Base-by-base conservation (phyloP, 2,329 filamentous ascomycete genomes). In the Raffaelea albimanens region DNA sequence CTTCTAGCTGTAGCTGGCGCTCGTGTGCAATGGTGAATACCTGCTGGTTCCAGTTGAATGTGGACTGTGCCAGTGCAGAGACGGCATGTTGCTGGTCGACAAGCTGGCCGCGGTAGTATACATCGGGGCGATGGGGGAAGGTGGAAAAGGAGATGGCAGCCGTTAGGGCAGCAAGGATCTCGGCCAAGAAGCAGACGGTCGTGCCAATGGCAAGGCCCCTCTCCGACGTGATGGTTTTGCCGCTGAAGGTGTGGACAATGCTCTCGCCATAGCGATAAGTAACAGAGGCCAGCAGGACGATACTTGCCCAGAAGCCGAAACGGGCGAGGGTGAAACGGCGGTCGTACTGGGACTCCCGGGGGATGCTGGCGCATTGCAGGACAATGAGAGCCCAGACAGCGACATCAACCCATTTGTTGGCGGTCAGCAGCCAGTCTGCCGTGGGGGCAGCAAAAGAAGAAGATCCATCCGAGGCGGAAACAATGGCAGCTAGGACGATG, bases 11-110 rank as follows among this genome's bases (percentile, higher is more conserved):
- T 40, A 65, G 57, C 47, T 58, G 57, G 4, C 61, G 54, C 42
- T 60, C 50, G 40, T 55, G 59, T 5, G 60, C 53, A 34, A 60
- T 54, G 13, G 53, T 50, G 36, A 64, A 65, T 2, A 65, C 55
- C 10, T 56, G 42, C 16, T 52, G 52, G 46, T 65, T 64, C 61
- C 61, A 65, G 13, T 59, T 56, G 44, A 60, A 65, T 3, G 56
- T 55, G 19, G 62, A 52, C 13, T 55, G 53, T 4, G 53, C 45
- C 2, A 65, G 46, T 13, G 63, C 47, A 2, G 63, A 63, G 2
- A 59, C 54, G 3, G 62, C 60, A 31, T 61, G 51, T 45, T 65
- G 62, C 50, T 63, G 63, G 48, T 65, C 63, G n/a, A 65, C 63
- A 2, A 65, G 47, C 11, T 42, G 43, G 33, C 55, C 57, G 1